Base-by-base conservation (phyloP, 495 filamentous ascomycete species). In the Talaromyces borbonicus region DNA sequence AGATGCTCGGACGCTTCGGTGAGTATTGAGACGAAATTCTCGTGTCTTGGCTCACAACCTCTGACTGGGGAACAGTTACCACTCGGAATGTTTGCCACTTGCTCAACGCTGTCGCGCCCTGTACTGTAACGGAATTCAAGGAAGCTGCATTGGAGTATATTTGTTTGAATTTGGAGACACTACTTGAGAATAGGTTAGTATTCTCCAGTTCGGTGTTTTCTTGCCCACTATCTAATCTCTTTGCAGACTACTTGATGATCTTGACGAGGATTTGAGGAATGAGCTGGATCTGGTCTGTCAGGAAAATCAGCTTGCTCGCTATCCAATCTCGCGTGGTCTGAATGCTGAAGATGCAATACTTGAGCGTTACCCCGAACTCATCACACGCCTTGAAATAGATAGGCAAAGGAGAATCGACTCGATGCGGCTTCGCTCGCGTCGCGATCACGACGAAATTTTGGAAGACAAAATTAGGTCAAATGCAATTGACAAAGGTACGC, bases 81-180 rank as follows among this genome's bases (percentile, higher is more conserved):
- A 84, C 79, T 19, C 85, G 93, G 30, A 98, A 95, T 58, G 82
- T 90, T 39, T 84, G 85, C 33, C 77, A 81, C 35, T 65, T 97
- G 9, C 71, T 98, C 22, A 94, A 92, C 56, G 82, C 78, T 1
- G 80, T 94, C 48, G 80, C 84, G 36, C 85, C 87, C 0, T 90
- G 81, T 58, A 84, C 79, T 4, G 78, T 94, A 22, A 81, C 74
- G 0, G 81, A 85, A 46, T 95, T 98, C 60, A 95, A 94, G 60
- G 76, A 95, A 56, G 84, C 82, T 27, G 84, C 83, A 2, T 60
- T 97, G 49, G 86, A 95, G 62, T 97, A 96, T 60, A 77, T 95
- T 23, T 96, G 88, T 52, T 63, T 95, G 27, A 90, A 93, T 54
- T 68, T 96, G 29, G 90, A 96, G 56, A 79, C 78, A 3, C 82